Evolutionary conservation across 768 basidiomycete genomes (phyloP).

Genomic region (Boletus reticulatus): DNA sequence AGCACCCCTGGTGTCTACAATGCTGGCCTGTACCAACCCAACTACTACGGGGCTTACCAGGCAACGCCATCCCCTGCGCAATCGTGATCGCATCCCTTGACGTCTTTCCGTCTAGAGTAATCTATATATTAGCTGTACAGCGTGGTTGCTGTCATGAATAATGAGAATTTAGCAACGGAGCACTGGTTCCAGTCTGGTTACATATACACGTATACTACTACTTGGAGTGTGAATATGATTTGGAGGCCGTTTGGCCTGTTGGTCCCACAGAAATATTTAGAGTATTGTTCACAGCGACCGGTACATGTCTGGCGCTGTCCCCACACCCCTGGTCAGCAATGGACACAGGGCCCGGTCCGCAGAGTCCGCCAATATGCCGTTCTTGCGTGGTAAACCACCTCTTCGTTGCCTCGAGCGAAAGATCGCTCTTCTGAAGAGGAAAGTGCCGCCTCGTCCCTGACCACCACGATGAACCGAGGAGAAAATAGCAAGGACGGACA

Average conservation of each 20-base stretch:
- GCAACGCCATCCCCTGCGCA: slow-evolving; percentile 32
- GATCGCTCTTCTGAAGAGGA: slow-evolving; percentile 26
- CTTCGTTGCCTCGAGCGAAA: slow-evolving; percentile 25
- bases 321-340: neutral
- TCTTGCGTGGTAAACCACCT: slow-evolving; percentile 33
- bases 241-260: too few species aligned
- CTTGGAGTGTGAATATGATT: neutral
- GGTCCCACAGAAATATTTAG: neutral
- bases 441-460: slow-evolving; percentile 20
- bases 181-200: neutral
- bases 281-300: too few species aligned
- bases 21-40: slow-evolving; percentile 26
- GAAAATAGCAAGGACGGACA: slow-evolving; percentile 14
- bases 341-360: neutral
- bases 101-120: slow-evolving; percentile 19
- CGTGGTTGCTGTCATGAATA: slow-evolving; percentile 16
- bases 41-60: slow-evolving; percentile 34
- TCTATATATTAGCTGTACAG: slow-evolving; percentile 8
- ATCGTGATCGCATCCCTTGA: slow-evolving; percentile 13
- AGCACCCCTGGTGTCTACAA: slow-evolving; percentile 18
- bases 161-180: slow-evolving; percentile 8
- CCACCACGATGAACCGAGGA: slow-evolving; percentile 3
- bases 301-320: slow-evolving; percentile 19
- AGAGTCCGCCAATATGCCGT: neutral
- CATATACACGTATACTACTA: neutral